phyloP scores from a whole-genome alignment of 306 rosid genomes.

The Prunus dulcis region DNA sequence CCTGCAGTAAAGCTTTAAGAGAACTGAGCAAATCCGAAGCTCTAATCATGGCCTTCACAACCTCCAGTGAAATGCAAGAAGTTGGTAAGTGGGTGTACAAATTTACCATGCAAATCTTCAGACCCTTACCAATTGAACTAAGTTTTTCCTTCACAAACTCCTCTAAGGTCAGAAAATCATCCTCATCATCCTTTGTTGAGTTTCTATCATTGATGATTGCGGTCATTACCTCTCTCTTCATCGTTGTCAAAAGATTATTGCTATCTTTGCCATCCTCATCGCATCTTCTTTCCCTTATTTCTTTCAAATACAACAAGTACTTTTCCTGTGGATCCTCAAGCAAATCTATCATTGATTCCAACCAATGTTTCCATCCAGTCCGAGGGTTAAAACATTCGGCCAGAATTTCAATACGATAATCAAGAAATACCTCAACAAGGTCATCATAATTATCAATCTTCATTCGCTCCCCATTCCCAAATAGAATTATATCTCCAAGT shows the following conservation, averaged over 20 bases:
- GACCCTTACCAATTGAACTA: constrained; percentile 1
- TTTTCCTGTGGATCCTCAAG: constrained; percentile 25
- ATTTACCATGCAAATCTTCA: constrained; percentile 5
- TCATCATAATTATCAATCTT: not conserved
- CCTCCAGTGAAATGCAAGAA: too few relatives aligned
- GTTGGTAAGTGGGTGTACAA: not conserved
- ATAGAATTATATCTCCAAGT: constrained; percentile 38
- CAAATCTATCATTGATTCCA: constrained; percentile 22
- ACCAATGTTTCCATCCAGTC: constrained; percentile 21
- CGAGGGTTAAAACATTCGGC: not conserved
- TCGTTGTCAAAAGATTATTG: too few relatives aligned
- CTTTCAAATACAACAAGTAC: constrained; percentile 24
- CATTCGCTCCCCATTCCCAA: constrained; percentile 12
- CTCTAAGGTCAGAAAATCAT: constrained; percentile 23
- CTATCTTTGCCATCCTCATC: not conserved
- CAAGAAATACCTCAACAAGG: constrained; percentile 27
- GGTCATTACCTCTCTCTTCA: not conserved
- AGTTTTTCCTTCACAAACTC: constrained; percentile 33
- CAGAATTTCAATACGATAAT: constrained; percentile 21
- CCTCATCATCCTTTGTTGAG: not conserved
- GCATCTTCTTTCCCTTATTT: not conserved
- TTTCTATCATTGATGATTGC: not conserved
- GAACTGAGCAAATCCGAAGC: too few relatives aligned
- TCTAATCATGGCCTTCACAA: too few relatives aligned
- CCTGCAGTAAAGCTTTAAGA: too few relatives aligned